Evolutionary conservation across 176 grass and related monocot species (phyloP).

Genomic region (Urochloa ruziziensis): DNA sequence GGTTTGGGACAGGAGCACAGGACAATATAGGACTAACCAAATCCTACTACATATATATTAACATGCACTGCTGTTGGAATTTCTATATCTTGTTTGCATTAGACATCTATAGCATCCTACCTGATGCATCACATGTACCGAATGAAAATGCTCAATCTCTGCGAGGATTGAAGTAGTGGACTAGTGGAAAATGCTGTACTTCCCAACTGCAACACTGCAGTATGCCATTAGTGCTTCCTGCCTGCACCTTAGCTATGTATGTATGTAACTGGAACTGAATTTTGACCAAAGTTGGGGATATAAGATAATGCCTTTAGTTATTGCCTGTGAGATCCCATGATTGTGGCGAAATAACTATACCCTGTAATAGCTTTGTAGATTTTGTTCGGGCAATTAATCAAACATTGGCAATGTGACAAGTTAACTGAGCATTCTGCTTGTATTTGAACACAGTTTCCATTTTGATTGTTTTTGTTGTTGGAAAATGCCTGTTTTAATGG

Average conservation of each 20-base stretch:
- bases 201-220: not conserved
- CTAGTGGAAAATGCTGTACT: not conserved
- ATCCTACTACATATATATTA: slow-evolving; percentile 11
- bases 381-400: not conserved
- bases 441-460: not conserved
- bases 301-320: not conserved
- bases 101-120: not conserved
- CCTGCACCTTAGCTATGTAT: not conserved
- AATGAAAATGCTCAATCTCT: not conserved
- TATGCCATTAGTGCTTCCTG: not conserved
- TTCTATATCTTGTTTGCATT: slow-evolving; percentile 2
- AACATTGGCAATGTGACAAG: not conserved
- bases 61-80: not conserved
- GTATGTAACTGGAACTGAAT: not conserved
- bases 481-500: not conserved
- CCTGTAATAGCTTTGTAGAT: not conserved
- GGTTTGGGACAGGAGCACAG: not conserved
- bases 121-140: not conserved
- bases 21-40: not conserved
- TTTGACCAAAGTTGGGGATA: not conserved
- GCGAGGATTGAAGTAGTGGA: not conserved
- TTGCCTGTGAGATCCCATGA: not conserved
- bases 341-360: not conserved
- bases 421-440: not conserved
- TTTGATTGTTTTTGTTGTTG: not conserved